Evolutionary conservation across 371 early-diverging fungal species (phyloP).

Genomic region (Basidiobolus meristosporus): DNA sequence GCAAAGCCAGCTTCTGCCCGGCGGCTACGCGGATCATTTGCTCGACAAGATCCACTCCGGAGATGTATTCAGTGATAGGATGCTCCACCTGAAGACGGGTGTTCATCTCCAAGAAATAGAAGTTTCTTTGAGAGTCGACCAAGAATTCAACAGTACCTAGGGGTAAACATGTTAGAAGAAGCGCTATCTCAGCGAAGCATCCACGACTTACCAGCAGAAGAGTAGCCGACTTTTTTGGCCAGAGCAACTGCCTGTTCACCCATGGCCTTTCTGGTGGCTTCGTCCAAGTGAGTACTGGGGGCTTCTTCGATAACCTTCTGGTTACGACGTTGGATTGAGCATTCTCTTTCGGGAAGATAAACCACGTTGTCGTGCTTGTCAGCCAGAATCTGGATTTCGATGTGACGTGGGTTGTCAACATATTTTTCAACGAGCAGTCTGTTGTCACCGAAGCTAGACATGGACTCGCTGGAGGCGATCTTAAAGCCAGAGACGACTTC

Average conservation of each 20-base stretch:
- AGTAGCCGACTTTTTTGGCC: slow-evolving; percentile 64
- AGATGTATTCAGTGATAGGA: slow-evolving; percentile 90
- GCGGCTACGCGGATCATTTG: slow-evolving; percentile 71
- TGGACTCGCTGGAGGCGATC: slow-evolving; percentile 69
- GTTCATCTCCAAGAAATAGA: slow-evolving; percentile 82
- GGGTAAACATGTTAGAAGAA: too few relatives aligned
- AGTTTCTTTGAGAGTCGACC: slow-evolving; percentile 43
- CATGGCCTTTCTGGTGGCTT: slow-evolving; percentile 44
- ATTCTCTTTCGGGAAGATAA: slow-evolving; percentile 80
- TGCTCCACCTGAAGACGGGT: slow-evolving; percentile 90
- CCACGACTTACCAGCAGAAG: slow-evolving; percentile 52
- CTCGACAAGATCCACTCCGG: slow-evolving; percentile 84
- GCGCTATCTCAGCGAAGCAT: too few relatives aligned
- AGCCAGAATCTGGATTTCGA: slow-evolving; percentile 61
- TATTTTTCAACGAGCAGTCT: slow-evolving; percentile 84
- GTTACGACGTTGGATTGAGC: slow-evolving; percentile 79
- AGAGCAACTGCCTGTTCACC: slow-evolving; percentile 68
- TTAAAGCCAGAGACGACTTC: slow-evolving; percentile 62
- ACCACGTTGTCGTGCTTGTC: slow-evolving; percentile 40
- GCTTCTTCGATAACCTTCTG: slow-evolving; percentile 79
- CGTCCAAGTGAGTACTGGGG: slow-evolving; percentile 37
- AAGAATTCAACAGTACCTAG: slow-evolving; percentile 71
- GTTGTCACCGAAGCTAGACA: slow-evolving; percentile 77
- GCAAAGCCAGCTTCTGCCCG: slow-evolving; percentile 27
- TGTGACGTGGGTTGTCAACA: slow-evolving; percentile 76